Evolutionary conservation across 805 yeast species (phyloP), one percentile per base, ranked within the genome.

Genomic region (Candida easanensis): DNA sequence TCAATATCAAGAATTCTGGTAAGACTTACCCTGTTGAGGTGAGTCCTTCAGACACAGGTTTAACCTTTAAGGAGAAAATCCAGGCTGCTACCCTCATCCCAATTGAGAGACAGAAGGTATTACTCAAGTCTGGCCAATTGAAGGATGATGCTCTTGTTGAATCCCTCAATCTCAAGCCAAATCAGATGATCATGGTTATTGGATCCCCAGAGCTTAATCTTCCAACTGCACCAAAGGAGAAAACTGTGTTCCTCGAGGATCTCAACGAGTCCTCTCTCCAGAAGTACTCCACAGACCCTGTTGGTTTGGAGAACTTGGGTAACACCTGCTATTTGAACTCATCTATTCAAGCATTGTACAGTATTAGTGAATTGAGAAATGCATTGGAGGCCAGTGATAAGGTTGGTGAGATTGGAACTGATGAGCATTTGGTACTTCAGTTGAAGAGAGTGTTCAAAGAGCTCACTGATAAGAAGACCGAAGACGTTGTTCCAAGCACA

Each of bases 261-360:
- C 64, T 84, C 62, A 71, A 74, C 68, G 57, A 64, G 62, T 51
- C 70, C 70, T 45, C 54, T 45, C 25, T 66, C 57, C 26, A 63
- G 64, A 51, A 63, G 57, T 30, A 65, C 61, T 40, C 65, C 62
- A 22, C 62, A 64, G 48, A 66, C 52, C 99, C 99, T 1, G 84
- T 88, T 20, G 99, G 99, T 0, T 73, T 93, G 54, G 87, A 84
- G 65, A 93, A 93, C 61, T 84, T 90, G 62, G 99, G 99, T 16
- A 93, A 93, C 59, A 93, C 99, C 0, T 93, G 99, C 64, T 90
- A 90, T 58, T 69, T 93, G 62, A 93, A 93, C 61, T 90, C 98
- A 0, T 73, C 93, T 33, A 68, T 93, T 37, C 99, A 93, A 61
- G 88, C 85, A 46, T 81, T 91, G 54, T 88, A 86, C 64, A 84